A percentile compares a stretch with the other conserved stretches of the same genome.
phyloP scores from a whole-genome alignment of 2,329 filamentous ascomycete species.

The Achaetomium macrosporum region DNA sequence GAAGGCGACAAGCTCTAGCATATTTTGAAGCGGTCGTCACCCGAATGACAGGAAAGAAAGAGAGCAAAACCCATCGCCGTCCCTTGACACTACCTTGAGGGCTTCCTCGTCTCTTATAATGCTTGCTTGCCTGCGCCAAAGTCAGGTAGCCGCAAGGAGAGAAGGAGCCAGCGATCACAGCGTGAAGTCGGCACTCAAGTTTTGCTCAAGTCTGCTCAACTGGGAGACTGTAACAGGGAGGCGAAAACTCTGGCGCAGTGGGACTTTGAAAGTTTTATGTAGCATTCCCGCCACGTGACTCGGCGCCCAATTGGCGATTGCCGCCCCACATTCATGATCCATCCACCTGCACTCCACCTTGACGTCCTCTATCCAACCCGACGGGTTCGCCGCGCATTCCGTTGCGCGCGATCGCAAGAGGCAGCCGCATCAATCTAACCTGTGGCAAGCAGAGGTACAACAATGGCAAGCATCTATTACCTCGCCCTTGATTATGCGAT shows the following conservation, averaged over 20 bases:
- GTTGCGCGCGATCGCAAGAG: slow-evolving; percentile 6
- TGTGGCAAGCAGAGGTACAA: background rate
- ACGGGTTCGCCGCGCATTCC: background rate
- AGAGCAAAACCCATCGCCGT: background rate
- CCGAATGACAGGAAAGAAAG: background rate
- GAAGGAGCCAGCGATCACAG: background rate
- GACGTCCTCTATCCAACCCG: background rate
- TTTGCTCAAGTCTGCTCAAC: background rate
- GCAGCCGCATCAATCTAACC: too few species aligned
- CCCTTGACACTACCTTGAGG: background rate
- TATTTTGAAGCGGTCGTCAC: slow-evolving; percentile 47
- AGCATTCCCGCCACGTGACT: slow-evolving; percentile 15
- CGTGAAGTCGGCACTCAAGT: background rate
- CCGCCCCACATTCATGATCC: too few species aligned
- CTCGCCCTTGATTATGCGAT: too few species aligned
- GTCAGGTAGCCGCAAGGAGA: background rate
- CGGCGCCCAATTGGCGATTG: slow-evolving; percentile 19
- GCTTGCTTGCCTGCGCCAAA: background rate
- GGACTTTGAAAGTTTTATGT: background rate
- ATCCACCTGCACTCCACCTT: background rate
- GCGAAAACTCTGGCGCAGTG: background rate
- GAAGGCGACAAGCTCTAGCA: slow-evolving; percentile 62
- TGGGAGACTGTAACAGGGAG: background rate
- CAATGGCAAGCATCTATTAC: background rate
- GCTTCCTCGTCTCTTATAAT: background rate